phyloP scores from a whole-genome alignment of 805 yeast species.

The Candida vartiovaarae region DNA sequence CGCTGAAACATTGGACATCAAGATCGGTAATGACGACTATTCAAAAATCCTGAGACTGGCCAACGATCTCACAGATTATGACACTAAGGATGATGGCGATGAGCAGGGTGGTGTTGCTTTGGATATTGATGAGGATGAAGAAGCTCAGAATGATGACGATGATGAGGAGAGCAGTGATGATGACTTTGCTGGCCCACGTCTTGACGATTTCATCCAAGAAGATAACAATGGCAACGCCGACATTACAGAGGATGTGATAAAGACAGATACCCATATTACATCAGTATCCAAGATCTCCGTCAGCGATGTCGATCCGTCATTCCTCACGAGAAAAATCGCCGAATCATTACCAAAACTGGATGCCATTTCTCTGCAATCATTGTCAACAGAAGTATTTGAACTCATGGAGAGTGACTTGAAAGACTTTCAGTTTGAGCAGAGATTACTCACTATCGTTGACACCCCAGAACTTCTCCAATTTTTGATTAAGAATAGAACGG shows the following conservation, averaged over 20 bases:
- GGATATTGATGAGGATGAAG: constrained; percentile 26
- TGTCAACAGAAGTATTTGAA: constrained; percentile 33
- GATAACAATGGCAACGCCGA: constrained; percentile 17
- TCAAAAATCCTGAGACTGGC: constrained; percentile 29
- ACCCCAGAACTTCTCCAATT: constrained; percentile 41
- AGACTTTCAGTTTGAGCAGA: constrained; percentile 42
- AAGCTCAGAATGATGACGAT: constrained; percentile 24
- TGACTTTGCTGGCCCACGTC: constrained; percentile 29
- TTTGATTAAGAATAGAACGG: constrained; percentile 43
- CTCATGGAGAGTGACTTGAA: constrained; percentile 32
- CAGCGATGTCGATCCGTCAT: constrained; percentile 39
- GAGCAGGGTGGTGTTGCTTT: constrained; percentile 29
- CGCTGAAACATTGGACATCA: constrained; percentile 37
- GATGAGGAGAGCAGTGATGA: constrained; percentile 24
- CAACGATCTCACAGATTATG: constrained; percentile 45
- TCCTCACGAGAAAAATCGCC: constrained; percentile 47
- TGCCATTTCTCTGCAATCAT: constrained; percentile 32
- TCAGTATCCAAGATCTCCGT: constrained; percentile 24
- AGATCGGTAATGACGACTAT: constrained; percentile 24
- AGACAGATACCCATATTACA: constrained; percentile 10
- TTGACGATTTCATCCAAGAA: constrained; percentile 21
- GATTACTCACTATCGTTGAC: constrained; percentile 47
- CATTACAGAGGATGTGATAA: constrained; percentile 17
- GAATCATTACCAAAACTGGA: constrained; percentile 28
- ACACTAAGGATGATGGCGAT: constrained; percentile 31